Evolutionary conservation across 2,329 filamentous ascomycete genomes (phyloP), one percentile per base, ranked within the genome.

Genomic region (Leptographium lundbergii): DNA sequence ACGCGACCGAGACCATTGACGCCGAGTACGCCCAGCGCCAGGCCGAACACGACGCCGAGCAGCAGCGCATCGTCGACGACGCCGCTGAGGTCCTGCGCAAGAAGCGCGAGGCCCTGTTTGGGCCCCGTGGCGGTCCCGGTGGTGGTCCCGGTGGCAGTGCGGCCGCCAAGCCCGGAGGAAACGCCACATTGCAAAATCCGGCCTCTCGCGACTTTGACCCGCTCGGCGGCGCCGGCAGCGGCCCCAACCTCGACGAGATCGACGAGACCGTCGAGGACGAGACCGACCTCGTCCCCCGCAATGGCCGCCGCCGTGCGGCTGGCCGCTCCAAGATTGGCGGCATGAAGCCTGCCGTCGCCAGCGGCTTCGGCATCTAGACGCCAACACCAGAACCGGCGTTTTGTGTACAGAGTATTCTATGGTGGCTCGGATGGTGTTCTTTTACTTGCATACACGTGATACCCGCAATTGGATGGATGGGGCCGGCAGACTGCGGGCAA

Each of bases 1-100:
- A 80, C 65, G 73, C 77, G 50, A 76, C 82, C 24, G 80, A 78
- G 66, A 74, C 71, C 55, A 81, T 84, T 63, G 73, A 80, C 64
- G 80, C 76, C 11, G 81, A 84, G 68, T 77, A 74, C 56, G 70
- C 69, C 25, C 63, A 63, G 54, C 69, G 74, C 25, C 71, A 73
- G 59, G 69, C 71, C 56, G 74, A 77, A 65, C 75, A 79, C 61
- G 70, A 75, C 61, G 74, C 72, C 24, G 70, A 73, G 61, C 69
- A 75, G 62, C 70, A 78, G 67, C 75, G 73, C 60, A 73, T 72
- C 57, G 72, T 70, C 39, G 77, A 77, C 64, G 76, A 77, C 65
- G 74, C 75, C 65, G 75, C 73, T 22, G 77, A 77, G 64, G 70
- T 74, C 55, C 75, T 74, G 68, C 69, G 72, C 61, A 73, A 73